Conservation (phyloP, 106 monocot genomes). For the Xerophyta viscosa region DNA sequence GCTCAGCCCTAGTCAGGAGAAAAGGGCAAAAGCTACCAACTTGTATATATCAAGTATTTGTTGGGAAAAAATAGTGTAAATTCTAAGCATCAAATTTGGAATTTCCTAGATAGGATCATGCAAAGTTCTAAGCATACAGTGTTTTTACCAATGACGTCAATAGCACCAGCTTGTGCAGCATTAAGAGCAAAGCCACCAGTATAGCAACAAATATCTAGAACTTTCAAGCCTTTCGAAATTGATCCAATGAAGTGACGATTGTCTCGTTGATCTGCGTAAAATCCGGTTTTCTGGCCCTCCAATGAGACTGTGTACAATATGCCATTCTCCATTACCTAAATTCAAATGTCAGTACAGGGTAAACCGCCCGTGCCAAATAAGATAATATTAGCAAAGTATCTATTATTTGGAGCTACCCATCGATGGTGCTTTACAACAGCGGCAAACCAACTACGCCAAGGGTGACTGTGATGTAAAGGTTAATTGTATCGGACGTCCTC, state of each 20-base stretch:
- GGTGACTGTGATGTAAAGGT: too few species aligned
- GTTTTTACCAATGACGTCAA: constrained; percentile 71
- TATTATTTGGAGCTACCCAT: too few species aligned
- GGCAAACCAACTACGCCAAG: too few species aligned
- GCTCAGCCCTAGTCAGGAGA: too few species aligned
- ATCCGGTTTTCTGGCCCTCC: constrained; percentile 91
- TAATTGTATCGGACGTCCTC: too few species aligned
- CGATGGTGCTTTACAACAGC: too few species aligned
- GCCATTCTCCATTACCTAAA: constrained; percentile 89
- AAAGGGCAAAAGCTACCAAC: background rate
- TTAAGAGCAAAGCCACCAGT: constrained; percentile 91
- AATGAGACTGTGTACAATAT: constrained; percentile 57
- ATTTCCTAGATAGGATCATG: too few species aligned
- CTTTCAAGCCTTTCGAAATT: constrained; percentile 52
- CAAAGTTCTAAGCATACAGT: constrained; percentile 17
- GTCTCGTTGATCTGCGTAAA: constrained; percentile 97
- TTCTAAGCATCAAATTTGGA: too few species aligned
- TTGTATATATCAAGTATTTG: background rate
- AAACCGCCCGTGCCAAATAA: too few species aligned
- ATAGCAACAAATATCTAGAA: constrained; percentile 93
- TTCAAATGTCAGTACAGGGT: too few species aligned
- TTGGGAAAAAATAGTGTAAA: too few species aligned
- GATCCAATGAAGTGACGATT: constrained; percentile 66
- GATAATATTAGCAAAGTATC: too few species aligned
- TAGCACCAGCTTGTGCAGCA: constrained; percentile 73